These are phyloP conservation scores for Ophiocordyceps camponoti-leonardi DNA, from an alignment of 2,329 filamentous ascomycete species.

Conservation along the genomic window DNA sequence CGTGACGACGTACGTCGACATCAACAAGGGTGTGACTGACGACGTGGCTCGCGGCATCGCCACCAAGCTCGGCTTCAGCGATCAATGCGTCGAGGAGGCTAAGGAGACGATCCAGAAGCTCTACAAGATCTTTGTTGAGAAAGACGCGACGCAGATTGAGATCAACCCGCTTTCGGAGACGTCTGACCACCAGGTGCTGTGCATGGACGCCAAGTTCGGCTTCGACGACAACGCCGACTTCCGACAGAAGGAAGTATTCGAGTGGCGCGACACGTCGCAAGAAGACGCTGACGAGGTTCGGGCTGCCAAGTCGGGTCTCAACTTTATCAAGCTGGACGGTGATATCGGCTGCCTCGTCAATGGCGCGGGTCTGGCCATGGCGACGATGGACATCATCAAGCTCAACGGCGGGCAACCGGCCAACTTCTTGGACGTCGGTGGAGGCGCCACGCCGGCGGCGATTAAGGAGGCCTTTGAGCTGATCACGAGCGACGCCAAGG, in stretches of 20 bases:
- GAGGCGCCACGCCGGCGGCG: slow-evolving; percentile 88
- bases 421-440: slow-evolving; percentile 98
- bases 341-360: slow-evolving; percentile 99
- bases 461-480: slow-evolving; percentile 97
- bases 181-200: slow-evolving; percentile 91
- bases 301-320: slow-evolving; percentile 83
- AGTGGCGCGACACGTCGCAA: slow-evolving; percentile 84
- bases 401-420: slow-evolving; percentile 89
- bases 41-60: slow-evolving; percentile 84
- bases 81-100: slow-evolving; percentile 91
- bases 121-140: slow-evolving; percentile 97
- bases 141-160: slow-evolving; percentile 97
- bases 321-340: slow-evolving; percentile 99
- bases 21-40: slow-evolving; percentile 88
- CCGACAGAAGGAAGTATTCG: slow-evolving; percentile 92
- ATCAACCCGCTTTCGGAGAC: slow-evolving; percentile 99
- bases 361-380: slow-evolving; percentile 97
- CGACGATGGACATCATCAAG: slow-evolving; percentile 99
- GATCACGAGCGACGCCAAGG: slow-evolving; percentile 96
- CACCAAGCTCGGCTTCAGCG: slow-evolving; percentile 85
- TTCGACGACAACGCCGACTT: slow-evolving; percentile 99
- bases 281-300: slow-evolving; percentile 97
- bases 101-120: slow-evolving; percentile 96
- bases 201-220: slow-evolving; percentile 98
- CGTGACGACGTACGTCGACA: slow-evolving; percentile 82